Base-by-base conservation (phyloP, 257 asterid species). In the Pogostemon cablin region DNA sequence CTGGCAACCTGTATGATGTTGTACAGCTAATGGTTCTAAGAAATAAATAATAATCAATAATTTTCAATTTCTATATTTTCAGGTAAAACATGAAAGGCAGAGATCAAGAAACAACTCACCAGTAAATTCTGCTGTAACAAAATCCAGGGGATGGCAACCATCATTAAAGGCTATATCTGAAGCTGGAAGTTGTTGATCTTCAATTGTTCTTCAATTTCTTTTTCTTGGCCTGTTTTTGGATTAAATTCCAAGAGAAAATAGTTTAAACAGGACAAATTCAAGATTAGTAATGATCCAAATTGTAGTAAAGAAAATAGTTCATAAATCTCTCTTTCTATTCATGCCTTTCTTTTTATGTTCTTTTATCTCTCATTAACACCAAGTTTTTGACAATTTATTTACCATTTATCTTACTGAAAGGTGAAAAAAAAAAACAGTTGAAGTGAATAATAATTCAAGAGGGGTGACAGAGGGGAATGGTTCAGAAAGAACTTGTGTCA, bases 141-240 rank as follows among this genome's bases (percentile, higher is more conserved):
- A 79, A 77, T 77, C 87, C 43, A 87, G 81, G 79, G 82, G 69
- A 40, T 92, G 98, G 98, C 98, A 90, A 58, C 96, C 96, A 40
- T 79, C 96, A 71, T 78, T 92, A 67, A 87, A 85, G 44, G 89
- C 96, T 86, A 92, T 92, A 69, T 88, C 92, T 48, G 98, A 92
- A 72, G 89, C 89, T 69, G 89, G 81, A 75, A 84, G 85, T 77
- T 86, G 84, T 83, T 66, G 40, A 32, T 35, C 6, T 11, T 56
- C 4, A 69, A 2, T 15, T 3, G 1, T 35, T 59, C 3, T 38
- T 53, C 5, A 6, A 44, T 32, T 17, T 54, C 2, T 47, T 66
- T 42, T 37, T 17, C 9, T 43, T 61, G 34, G 58, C 42, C 55
- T 72, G 63, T 65, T 41, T 49, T 41, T 53, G 59, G 71, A 71